These are phyloP conservation scores for Botrytis sinoallii DNA, from an alignment of 2,329 filamentous ascomycete genomes.

Conservation along the genomic window DNA sequence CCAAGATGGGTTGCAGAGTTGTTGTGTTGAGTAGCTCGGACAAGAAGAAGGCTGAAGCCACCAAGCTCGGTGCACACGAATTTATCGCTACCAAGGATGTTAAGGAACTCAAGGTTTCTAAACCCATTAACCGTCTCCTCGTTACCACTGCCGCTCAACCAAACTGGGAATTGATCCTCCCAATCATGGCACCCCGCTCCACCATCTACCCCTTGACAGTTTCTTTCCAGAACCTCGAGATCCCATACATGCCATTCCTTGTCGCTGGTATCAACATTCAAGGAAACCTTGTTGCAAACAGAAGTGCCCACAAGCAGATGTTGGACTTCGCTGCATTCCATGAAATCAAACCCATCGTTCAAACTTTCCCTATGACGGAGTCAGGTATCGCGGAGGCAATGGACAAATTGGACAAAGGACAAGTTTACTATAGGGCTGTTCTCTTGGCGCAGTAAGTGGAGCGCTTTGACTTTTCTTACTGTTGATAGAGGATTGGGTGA, in stretches of 20 bases:
- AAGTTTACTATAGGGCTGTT: constrained; percentile 50
- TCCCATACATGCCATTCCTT: constrained; percentile 30
- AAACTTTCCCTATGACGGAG: constrained; percentile 52
- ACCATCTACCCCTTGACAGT: constrained; percentile 62
- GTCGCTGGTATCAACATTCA: constrained; percentile 21
- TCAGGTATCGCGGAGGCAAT: constrained; percentile 50
- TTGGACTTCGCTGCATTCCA: constrained; percentile 55
- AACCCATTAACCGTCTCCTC: constrained; percentile 28
- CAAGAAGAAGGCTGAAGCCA: constrained; percentile 60
- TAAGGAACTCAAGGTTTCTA: constrained; percentile 38
- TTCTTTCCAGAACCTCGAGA: constrained; percentile 40
- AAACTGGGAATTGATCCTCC: constrained; percentile 23
- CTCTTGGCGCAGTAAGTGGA: constrained; percentile 22
- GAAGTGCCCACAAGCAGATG: constrained; percentile 55
- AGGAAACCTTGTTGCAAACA: constrained; percentile 24
- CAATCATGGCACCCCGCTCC: constrained; percentile 43
- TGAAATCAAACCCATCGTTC: constrained; percentile 54
- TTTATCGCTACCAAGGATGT: constrained; percentile 53
- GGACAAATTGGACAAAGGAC: constrained; percentile 53
- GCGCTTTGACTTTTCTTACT: not conserved
- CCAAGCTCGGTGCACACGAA: constrained; percentile 55
- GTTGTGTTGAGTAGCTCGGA: constrained; percentile 56
- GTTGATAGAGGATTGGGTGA: not conserved
- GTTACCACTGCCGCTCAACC: constrained; percentile 28
- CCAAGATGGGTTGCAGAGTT: constrained; percentile 59